A percentile compares a stretch with the other conserved stretches of the same genome.
phyloP scores from a whole-genome alignment of 768 basidiomycete genomes.

The Terana coerulea region DNA sequence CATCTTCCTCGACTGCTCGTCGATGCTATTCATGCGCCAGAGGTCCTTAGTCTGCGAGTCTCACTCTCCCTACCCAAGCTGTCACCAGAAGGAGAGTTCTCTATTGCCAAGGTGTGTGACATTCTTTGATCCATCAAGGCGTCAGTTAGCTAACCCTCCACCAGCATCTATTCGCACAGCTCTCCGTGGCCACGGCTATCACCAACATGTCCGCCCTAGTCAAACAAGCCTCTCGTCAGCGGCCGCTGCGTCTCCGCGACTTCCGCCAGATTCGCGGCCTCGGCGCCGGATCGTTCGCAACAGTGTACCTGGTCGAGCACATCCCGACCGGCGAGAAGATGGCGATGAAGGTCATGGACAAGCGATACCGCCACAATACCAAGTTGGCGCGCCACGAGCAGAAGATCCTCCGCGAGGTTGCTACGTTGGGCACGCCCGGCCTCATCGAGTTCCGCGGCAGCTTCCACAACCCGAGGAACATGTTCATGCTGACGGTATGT shows the following conservation, averaged over 20 bases:
- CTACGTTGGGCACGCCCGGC: background rate
- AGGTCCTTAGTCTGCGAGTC: conserved; percentile 1
- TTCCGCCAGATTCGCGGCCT: conserved; percentile 19
- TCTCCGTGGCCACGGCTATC: background rate
- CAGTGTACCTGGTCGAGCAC: conserved; percentile 24
- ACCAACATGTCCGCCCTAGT: background rate
- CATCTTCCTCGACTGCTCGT: background rate
- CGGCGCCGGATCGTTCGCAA: conserved; percentile 21
- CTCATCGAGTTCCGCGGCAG: conserved; percentile 11
- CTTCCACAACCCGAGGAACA: conserved; percentile 10
- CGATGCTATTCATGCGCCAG: conserved; percentile 1
- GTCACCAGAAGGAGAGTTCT: no score
- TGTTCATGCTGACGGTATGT: conserved; percentile 7
- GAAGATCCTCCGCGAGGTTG: background rate
- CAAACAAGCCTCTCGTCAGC: background rate
- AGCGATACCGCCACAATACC: conserved; percentile 8
- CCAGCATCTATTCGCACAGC: background rate
- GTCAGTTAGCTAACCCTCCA: background rate
- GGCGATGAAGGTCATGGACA: conserved; percentile 23
- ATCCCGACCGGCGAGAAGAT: conserved; percentile 11
- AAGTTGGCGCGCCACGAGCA: background rate
- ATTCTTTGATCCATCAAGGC: background rate
- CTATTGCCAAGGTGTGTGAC: no score
- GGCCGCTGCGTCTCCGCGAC: conserved; percentile 9
- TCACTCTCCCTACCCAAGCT: background rate